phyloP scores from a whole-genome alignment of 2,329 filamentous ascomycete species.

The Colletotrichum liaoningense region DNA sequence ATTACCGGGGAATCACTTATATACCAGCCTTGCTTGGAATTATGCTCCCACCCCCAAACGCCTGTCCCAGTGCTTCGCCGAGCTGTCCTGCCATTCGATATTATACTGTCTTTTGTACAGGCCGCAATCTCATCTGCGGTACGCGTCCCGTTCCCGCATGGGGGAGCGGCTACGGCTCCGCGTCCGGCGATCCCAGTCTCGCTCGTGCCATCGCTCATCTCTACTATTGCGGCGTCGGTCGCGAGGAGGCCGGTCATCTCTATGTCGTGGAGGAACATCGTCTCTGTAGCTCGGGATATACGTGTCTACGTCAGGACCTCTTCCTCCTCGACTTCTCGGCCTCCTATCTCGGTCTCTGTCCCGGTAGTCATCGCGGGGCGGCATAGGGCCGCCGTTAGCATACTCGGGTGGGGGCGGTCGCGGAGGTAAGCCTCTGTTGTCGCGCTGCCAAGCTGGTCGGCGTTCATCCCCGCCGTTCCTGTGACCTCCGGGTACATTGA shows the following conservation, averaged over 20 bases:
- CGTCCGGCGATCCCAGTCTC: slow-evolving; percentile 53
- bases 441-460: slow-evolving; percentile 66
- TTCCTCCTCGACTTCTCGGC: slow-evolving; percentile 47
- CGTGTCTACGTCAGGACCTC: slow-evolving; percentile 57
- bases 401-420: slow-evolving; percentile 61
- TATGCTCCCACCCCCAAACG: slow-evolving; percentile 23
- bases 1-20: slow-evolving; percentile 27
- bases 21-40: slow-evolving; percentile 27
- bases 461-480: slow-evolving; percentile 55
- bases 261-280: slow-evolving; percentile 41
- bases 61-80: slow-evolving; percentile 27
- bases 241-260: slow-evolving; percentile 43
- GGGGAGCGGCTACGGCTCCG: slow-evolving; percentile 55
- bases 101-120: slow-evolving; percentile 8
- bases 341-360: slow-evolving; percentile 44
- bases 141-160: slow-evolving; percentile 55
- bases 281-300: slow-evolving; percentile 61
- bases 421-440: slow-evolving; percentile 63
- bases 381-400: slow-evolving; percentile 46
- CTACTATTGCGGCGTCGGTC: slow-evolving; percentile 38
- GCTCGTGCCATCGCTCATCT: slow-evolving; percentile 46
- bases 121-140: slow-evolving; percentile 57
- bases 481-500: slow-evolving; percentile 45
- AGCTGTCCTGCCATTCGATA: slow-evolving; percentile 5
- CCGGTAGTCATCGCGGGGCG: slow-evolving; percentile 52